Evolutionary conservation across 768 basidiomycete genomes (phyloP).

Genomic region (Psilocybe subaeruginosa): DNA sequence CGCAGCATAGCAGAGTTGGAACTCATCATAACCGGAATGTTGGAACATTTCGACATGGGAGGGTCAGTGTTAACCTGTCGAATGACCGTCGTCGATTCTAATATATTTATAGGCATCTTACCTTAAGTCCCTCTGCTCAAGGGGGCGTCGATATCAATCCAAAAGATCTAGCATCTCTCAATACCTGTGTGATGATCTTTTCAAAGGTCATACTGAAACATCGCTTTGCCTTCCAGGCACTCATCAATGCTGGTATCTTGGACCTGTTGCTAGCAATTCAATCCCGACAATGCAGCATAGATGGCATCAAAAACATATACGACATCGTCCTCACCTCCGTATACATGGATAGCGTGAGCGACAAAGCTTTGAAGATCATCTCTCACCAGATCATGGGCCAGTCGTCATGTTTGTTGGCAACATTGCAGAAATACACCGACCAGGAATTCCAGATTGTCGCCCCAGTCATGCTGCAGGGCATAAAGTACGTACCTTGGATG

Average conservation of each 20-base stretch:
- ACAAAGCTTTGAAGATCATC: constrained; percentile 11
- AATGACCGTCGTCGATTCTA: neutral
- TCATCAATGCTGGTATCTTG: constrained; percentile 14
- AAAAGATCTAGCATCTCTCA: constrained; percentile 8
- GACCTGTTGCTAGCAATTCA: constrained; percentile 11
- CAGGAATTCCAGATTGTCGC: constrained; percentile 11
- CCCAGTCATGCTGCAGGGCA: constrained; percentile 7
- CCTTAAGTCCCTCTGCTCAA: neutral
- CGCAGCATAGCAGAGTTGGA: constrained; percentile 5
- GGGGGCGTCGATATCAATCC: neutral
- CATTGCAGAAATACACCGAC: constrained; percentile 1
- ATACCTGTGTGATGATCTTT: constrained; percentile 12
- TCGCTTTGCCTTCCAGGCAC: constrained; percentile 12
- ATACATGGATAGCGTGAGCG: constrained; percentile 11
- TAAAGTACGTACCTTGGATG: constrained; percentile 1
- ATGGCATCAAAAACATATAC: constrained; percentile 10
- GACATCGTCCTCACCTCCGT: constrained; percentile 12
- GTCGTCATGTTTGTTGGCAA: neutral
- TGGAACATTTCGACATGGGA: constrained; percentile 10
- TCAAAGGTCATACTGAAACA: constrained; percentile 15
- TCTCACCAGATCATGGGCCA: constrained; percentile 11
- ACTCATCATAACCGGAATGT: constrained; percentile 10
- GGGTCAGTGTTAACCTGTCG: constrained; percentile 1
- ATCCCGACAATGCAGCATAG: constrained; percentile 11
- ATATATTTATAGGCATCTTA: neutral